These are phyloP conservation scores for Crepidotus variabilis DNA, from an alignment of 768 basidiomycete genomes.

Conservation along the genomic window DNA sequence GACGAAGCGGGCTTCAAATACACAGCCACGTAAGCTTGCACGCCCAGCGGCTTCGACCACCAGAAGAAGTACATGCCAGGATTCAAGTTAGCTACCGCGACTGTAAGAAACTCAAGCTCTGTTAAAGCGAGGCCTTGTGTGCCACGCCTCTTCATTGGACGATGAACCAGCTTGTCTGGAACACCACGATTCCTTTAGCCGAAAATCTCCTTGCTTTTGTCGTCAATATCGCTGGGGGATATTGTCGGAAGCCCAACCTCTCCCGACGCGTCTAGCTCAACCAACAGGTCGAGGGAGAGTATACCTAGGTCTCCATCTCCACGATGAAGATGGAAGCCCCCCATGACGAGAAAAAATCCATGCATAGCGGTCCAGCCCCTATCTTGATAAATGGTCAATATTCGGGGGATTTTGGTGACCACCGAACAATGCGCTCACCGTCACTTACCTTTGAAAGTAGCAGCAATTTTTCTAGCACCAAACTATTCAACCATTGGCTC, in stretches of 20 bases:
- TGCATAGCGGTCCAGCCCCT: conserved; percentile 12
- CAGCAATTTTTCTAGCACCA: conserved; percentile 4
- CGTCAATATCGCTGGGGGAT: conserved; percentile 19
- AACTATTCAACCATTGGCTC: conserved; percentile 9
- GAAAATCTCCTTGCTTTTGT: conserved; percentile 28
- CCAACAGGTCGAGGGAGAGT: conserved; percentile 5
- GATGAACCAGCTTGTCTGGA: conserved; percentile 31
- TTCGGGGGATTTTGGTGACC: neutral
- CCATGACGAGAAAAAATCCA: conserved; percentile 15
- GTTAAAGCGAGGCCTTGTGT: conserved; percentile 20
- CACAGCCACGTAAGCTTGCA: conserved; percentile 4
- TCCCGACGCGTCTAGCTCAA: neutral
- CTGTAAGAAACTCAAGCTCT: conserved; percentile 28
- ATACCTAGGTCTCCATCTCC: neutral
- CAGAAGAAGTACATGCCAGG: conserved; percentile 24
- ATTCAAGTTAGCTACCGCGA: conserved; percentile 26
- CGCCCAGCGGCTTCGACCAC: conserved; percentile 29
- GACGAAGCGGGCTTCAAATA: neutral
- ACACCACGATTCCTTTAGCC: conserved; percentile 23
- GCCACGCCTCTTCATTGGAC: conserved; percentile 21
- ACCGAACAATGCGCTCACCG: too few relatives aligned
- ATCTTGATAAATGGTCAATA: neutral
- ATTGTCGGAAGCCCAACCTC: conserved; percentile 8
- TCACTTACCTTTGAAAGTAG: neutral
- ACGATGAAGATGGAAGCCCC: conserved; percentile 8